Evolutionary conservation across 768 basidiomycete genomes (phyloP), one percentile per base, ranked within the genome.

Genomic region (Hypholoma sublateritium): DNA sequence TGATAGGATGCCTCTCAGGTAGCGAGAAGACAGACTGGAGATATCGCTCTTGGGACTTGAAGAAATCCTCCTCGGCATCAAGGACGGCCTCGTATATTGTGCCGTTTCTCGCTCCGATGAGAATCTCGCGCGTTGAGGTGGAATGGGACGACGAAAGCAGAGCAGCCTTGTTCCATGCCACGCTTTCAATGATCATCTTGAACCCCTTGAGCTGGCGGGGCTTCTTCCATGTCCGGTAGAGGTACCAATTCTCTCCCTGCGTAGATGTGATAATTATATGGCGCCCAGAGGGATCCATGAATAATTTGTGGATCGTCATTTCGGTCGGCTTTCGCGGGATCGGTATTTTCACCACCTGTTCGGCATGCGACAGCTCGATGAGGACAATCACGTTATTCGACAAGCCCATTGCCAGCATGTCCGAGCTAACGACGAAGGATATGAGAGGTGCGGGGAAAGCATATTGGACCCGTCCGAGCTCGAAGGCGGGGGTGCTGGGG

Each of bases 181-280:
- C 78, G 59, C 91, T 88, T 70, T 95, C 92, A 61, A 98, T 89
- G 65, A 91, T 80, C 77, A 93, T 87, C 69, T 91, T 89, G 72
- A 95, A 89, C 7, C 78, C 75, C 66, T 91, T 89, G 52, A 98
- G 76, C 43, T 81, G 87, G 43, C 84, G 82, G 0, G 93, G 88
- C 65, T 94, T 92, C 76, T 89, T 90, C 84, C 88, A 89, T 8
- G 82, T 80, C 52, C 82, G 79, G 65, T 85, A 94, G 3, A 95
- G 74, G 68, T 98, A 98, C 87, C 91, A 98, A 59, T 93, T 95
- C 68, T 99, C 95, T 50, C 94, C 94, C 65, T 93, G 86, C 12
- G 76, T 77, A 8, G 94, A 95, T 0, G 93, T 91, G 52, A 96
- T 80, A 41, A 98, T 72, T 49, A 96, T 82, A 74, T 98, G 97